These are phyloP conservation scores for Hypholoma sublateritium DNA, from an alignment of 768 basidiomycete genomes.

Conservation along the genomic window DNA sequence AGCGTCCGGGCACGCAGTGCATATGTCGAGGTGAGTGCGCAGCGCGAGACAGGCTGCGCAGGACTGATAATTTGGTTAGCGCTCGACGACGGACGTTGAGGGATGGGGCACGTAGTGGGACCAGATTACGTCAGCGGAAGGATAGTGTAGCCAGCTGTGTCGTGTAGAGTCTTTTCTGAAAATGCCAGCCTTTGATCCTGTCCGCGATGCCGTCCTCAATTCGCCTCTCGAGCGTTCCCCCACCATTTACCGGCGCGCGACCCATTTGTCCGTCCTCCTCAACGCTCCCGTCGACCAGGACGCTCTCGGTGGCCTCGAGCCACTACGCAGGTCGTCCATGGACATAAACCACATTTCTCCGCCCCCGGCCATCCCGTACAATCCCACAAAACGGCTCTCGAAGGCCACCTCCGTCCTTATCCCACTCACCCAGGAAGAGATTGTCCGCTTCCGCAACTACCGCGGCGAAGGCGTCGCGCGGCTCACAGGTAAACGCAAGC, in stretches of 20 bases:
- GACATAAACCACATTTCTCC: slow-evolving; percentile 29
- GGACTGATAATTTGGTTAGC: slow-evolving; percentile 32
- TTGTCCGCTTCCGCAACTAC: slow-evolving; percentile 56
- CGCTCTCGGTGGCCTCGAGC: slow-evolving; percentile 24
- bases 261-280: slow-evolving; percentile 75
- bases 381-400: slow-evolving; percentile 60
- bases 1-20: slow-evolving; percentile 57
- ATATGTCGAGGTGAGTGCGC: slow-evolving; percentile 56
- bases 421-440: slow-evolving; percentile 64
- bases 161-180: slow-evolving; percentile 2
- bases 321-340: slow-evolving; percentile 26
- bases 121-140: slow-evolving; percentile 27
- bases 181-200: slow-evolving; percentile 79
- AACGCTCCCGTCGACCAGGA: slow-evolving; percentile 38
- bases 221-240: slow-evolving; percentile 62
- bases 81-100: slow-evolving; percentile 56
- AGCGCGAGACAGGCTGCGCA: background rate
- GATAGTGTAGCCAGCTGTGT: slow-evolving; percentile 7
- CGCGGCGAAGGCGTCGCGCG: slow-evolving; percentile 56
- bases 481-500: slow-evolving; percentile 52
- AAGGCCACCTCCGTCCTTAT: slow-evolving; percentile 60
- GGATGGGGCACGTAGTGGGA: slow-evolving; percentile 46
- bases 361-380: slow-evolving; percentile 53
- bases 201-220: slow-evolving; percentile 83
- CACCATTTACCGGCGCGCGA: slow-evolving; percentile 58